phyloP scores from a whole-genome alignment of 192 early-diverging fungal genomes.

The Coemansia sp. region DNA sequence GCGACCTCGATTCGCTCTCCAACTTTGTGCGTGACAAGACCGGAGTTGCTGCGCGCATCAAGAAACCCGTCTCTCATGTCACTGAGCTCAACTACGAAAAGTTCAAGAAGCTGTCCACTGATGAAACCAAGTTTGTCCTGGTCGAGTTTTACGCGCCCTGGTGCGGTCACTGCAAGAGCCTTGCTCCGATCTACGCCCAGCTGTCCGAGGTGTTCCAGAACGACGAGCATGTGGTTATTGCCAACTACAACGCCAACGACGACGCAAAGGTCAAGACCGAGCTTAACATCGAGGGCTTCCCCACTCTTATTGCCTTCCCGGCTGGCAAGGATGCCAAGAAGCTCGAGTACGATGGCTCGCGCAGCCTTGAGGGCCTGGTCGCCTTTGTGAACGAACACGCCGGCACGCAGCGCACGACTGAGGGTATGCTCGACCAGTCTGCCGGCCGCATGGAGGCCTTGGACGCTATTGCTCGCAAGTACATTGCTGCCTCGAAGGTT shows the following conservation, averaged over 20 bases:
- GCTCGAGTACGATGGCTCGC: constrained; percentile 74
- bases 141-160: constrained; percentile 95
- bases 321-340: constrained; percentile 65
- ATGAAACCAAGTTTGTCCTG: constrained; percentile 74
- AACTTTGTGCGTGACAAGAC: constrained; percentile 84
- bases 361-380: constrained; percentile 74
- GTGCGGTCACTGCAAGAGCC: constrained; percentile 86
- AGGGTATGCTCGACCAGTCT: constrained; percentile 70
- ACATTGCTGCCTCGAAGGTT: constrained; percentile 60
- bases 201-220: constrained; percentile 78
- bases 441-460: constrained; percentile 54
- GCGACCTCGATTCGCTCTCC: constrained; percentile 79
- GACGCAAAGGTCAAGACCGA: constrained; percentile 65
- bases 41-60: constrained; percentile 68
- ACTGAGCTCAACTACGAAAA: constrained; percentile 68
- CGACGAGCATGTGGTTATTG: constrained; percentile 82
- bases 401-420: constrained; percentile 73
- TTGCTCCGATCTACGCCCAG: constrained; percentile 91
- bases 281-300: constrained; percentile 80
- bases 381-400: constrained; percentile 85
- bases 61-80: constrained; percentile 72
- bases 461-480: constrained; percentile 60
- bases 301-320: constrained; percentile 87
- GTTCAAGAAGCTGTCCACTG: constrained; percentile 80
- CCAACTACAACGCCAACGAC: constrained; percentile 86